A percentile compares a stretch with the other conserved stretches of the same genome.
Conservation (phyloP, 305 asterid species). For the Lippia alba region DNA sequence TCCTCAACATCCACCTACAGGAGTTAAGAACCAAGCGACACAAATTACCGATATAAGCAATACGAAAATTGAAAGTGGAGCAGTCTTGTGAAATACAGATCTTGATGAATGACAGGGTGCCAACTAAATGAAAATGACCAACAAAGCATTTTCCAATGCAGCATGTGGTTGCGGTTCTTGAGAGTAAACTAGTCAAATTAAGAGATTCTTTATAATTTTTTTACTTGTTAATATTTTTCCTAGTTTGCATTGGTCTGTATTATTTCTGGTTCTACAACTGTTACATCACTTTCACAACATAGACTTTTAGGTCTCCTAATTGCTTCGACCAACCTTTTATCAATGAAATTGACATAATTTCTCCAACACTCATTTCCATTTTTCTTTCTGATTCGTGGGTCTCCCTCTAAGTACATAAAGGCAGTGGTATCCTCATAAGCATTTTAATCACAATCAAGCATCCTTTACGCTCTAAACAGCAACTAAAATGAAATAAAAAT, state of each 20-base stretch:
- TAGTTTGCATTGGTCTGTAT: not conserved
- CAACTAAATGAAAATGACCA: not conserved
- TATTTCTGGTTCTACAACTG: not conserved
- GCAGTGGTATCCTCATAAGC: not conserved
- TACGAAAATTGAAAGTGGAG: not conserved
- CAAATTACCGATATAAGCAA: conserved; percentile 6
- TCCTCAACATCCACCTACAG: conserved; percentile 91
- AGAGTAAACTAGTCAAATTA: not conserved
- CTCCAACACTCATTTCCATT: conserved; percentile 1
- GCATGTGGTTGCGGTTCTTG: conserved; percentile 1
- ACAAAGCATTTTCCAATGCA: not conserved
- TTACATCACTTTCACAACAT: not conserved
- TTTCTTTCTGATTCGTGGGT: not conserved
- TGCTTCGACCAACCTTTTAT: not conserved
- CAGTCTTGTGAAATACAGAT: not conserved
- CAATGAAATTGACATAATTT: conserved; percentile 2
- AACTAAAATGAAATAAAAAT: not conserved
- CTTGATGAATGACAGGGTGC: conserved; percentile 12
- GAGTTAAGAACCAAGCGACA: conserved; percentile 31
- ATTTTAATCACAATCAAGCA: not conserved
- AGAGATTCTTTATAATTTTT: not conserved
- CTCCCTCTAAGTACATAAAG: not conserved
- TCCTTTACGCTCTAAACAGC: not conserved
- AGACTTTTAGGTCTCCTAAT: not conserved
- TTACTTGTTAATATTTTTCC: not conserved